Base-by-base conservation (phyloP, 2,329 filamentous ascomycete genomes). In the Didymella lethalis region DNA sequence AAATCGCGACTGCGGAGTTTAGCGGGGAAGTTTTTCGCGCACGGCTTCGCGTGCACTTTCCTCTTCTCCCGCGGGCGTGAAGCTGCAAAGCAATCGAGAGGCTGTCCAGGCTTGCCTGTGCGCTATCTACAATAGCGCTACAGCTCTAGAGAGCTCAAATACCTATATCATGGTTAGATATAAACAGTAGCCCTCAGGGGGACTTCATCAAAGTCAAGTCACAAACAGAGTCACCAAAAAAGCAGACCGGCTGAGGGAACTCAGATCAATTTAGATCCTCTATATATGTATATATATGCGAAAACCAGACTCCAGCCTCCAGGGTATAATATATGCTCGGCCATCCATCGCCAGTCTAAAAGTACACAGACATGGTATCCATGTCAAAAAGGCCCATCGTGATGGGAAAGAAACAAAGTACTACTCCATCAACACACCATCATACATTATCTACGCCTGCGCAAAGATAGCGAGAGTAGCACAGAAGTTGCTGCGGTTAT, bases 401-500 rank as follows among this genome's bases (percentile, higher is more conserved):
- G 48, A 62, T 61, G 58, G 55, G 54, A 64, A 66, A 59, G 64
- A 66, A 49, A 26, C 62, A 54, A 68, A 64, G 18, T 64, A 70
- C 65, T 64, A 66, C 63, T 64, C 34, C 63, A 66, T 44, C 40
- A 48, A 60, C 59, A 46, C 43, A 54, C 57, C 60, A 61, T 59
- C 20, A 28, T 54, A 23, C 40, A 31, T 18, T 40, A 41, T 29
- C 48, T 60, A 60, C 14, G 51, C 41, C 52, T 51, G 47, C 29
- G 74, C 72, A 38, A 77, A 77, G 61, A 76, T 74, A 1, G 77
- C 80, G 18, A 84, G 64, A 3, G 81, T 83, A 44, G 78, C 80
- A 64, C 81, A 81, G 70, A 82, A 84, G 67, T 81, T 79, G 65
- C 76, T 78, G 34, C 78, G 73, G 65, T 84, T 83, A 64, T 82